Conservation (phyloP, 2,329 filamentous ascomycete genomes). For the Cordyceps javanica region DNA sequence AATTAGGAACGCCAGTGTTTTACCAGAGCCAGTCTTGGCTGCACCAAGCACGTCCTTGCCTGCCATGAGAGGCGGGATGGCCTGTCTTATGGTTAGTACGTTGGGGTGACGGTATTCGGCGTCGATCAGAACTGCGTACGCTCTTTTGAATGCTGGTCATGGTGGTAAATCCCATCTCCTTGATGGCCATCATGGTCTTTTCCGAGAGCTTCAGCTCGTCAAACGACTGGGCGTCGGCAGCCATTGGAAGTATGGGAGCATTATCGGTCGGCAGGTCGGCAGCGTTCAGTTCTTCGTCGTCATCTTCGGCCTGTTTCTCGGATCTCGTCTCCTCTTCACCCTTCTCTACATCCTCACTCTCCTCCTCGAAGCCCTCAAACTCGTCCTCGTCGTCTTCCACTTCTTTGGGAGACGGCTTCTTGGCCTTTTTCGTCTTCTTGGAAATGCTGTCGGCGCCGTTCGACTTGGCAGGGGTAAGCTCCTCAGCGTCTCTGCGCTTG, state of each 20-base stretch:
- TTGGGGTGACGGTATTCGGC: neutral
- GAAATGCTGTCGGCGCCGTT: conserved; percentile 15
- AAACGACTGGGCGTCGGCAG: conserved; percentile 64
- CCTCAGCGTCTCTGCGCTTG: conserved; percentile 32
- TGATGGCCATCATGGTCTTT: conserved; percentile 80
- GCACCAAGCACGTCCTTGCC: conserved; percentile 91
- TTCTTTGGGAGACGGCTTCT: conserved; percentile 26
- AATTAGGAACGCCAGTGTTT: conserved; percentile 91
- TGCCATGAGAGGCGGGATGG: conserved; percentile 81
- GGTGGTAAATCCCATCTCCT: conserved; percentile 85
- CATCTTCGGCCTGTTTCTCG: conserved; percentile 24
- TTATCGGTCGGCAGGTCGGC: conserved; percentile 31
- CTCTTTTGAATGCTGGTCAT: conserved; percentile 95
- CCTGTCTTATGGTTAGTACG: conserved; percentile 27
- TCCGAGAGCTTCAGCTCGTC: conserved; percentile 78
- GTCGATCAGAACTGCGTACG: conserved; percentile 18
- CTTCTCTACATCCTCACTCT: conserved; percentile 20
- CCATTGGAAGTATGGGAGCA: conserved; percentile 46
- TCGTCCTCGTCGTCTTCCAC: conserved; percentile 22
- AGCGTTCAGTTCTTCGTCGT: conserved; percentile 23
- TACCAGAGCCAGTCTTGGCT: conserved; percentile 93
- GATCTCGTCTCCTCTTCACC: conserved; percentile 23
- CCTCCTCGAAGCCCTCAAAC: conserved; percentile 24
- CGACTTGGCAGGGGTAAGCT: conserved; percentile 21
- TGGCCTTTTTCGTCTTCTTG: conserved; percentile 38